phyloP scores from a whole-genome alignment of 331 rosid species.

The Cydonia oblonga region DNA sequence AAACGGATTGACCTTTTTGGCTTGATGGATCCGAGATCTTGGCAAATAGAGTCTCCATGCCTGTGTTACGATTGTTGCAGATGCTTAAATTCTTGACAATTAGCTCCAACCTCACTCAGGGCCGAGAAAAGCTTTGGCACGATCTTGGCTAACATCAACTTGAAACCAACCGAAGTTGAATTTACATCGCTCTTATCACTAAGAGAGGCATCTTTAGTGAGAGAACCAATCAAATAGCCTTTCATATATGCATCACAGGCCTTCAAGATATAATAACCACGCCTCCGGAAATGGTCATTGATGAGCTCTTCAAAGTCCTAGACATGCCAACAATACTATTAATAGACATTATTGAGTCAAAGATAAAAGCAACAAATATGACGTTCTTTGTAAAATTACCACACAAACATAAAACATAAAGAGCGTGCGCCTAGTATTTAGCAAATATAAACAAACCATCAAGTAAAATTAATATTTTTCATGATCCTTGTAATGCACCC shows the following conservation, averaged over 20 bases:
- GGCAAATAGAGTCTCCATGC: slow-evolving; percentile 12
- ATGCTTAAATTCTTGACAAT: slow-evolving; percentile 73
- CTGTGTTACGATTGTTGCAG: slow-evolving; percentile 46
- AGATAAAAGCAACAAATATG: background rate
- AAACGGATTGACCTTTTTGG: slow-evolving; percentile 20
- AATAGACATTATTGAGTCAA: background rate
- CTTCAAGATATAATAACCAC: slow-evolving; percentile 83
- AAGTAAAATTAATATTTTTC: background rate
- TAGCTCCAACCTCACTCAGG: slow-evolving; percentile 59
- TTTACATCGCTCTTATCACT: slow-evolving; percentile 45
- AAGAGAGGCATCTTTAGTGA: slow-evolving; percentile 53
- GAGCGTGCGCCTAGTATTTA: background rate
- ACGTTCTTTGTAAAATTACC: background rate
- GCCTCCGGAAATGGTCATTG: slow-evolving; percentile 73
- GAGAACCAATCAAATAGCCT: slow-evolving; percentile 75
- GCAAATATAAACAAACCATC: background rate
- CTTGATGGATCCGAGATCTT: slow-evolving; percentile 16
- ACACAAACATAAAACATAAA: background rate
- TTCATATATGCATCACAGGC: slow-evolving; percentile 94
- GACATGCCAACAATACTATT: slow-evolving; percentile 9
- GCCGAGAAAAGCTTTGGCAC: slow-evolving; percentile 69
- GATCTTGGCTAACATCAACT: slow-evolving; percentile 84
- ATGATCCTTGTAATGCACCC: background rate
- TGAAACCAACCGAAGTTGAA: slow-evolving; percentile 91
- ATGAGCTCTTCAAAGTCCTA: slow-evolving; percentile 80